Percentiles rank a stretch among this genome's conserved stretches.
These are phyloP conservation scores for Penicillium longicatenatum DNA, from an alignment of 495 filamentous ascomycete species.

Conservation along the genomic window DNA sequence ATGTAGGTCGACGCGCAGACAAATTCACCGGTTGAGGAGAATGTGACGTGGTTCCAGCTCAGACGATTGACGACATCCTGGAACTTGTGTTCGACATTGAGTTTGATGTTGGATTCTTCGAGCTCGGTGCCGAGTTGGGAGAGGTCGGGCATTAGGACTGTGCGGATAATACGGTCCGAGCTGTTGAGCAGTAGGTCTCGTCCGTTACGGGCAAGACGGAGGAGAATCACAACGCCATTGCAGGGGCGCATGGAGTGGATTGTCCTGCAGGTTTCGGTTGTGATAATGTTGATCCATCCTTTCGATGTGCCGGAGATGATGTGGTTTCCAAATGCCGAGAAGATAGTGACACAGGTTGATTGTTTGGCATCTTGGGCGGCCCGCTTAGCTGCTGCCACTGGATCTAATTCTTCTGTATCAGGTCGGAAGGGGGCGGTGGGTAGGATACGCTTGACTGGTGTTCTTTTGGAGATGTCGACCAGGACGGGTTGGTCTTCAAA, in stretches of 20 bases:
- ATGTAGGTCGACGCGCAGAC: constrained; percentile 92
- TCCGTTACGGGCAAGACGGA: constrained; percentile 81
- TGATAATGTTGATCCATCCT: constrained; percentile 93
- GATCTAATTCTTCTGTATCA: constrained; percentile 62
- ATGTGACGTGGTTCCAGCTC: constrained; percentile 93
- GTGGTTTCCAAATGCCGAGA: constrained; percentile 80
- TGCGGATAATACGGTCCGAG: constrained; percentile 89
- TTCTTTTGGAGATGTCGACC: constrained; percentile 70
- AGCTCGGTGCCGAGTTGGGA: constrained; percentile 49
- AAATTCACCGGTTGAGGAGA: constrained; percentile 84
- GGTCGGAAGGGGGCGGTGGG: constrained; percentile 78
- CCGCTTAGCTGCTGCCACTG: constrained; percentile 73
- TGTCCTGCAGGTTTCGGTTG: constrained; percentile 71
- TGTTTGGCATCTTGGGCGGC: constrained; percentile 90
- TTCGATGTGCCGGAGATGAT: constrained; percentile 91
- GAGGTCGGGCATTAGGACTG: constrained; percentile 73
- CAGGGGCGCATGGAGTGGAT: constrained; percentile 87
- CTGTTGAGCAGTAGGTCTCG: constrained; percentile 86
- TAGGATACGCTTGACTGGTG: constrained; percentile 70
- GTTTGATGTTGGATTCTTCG: constrained; percentile 60
- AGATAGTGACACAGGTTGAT: constrained; percentile 87
- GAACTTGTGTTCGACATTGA: constrained; percentile 96
- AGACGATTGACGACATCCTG: constrained; percentile 95
- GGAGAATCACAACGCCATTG: constrained; percentile 81
- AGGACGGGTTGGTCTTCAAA: constrained; percentile 91